Base-by-base conservation (phyloP, 176 grass and related monocot genomes). In the Zea luxurians region DNA sequence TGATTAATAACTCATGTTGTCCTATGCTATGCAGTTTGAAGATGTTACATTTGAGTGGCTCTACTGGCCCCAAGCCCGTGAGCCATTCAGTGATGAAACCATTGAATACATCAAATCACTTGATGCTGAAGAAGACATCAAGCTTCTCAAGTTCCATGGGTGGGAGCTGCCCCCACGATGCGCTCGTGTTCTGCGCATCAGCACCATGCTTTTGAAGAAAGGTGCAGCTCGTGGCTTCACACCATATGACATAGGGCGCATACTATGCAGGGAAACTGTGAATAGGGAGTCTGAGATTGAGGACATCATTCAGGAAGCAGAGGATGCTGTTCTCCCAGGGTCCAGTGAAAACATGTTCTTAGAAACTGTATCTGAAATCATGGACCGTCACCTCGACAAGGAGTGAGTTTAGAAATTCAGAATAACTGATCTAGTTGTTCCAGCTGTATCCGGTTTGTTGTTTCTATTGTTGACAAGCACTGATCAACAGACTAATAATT, bases 171-270 rank as follows among this genome's bases (percentile, higher is more conserved):
- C 89, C 18, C 36, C 70, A 36, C 68, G 77, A 36, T 92, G 89
- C 2, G 74, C 74, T 54, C 70, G 82, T 12, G 75, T 86, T 48
- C 59, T 92, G 66, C 76, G 74, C 59, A 90, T 91, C 73, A 80
- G 86, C 57, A 92, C 93, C 37, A 90, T 92, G 84, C 93, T 96
- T 74, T 77, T 96, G 78, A 96, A 90, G 73, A 96, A 96, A 49
- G 93, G 93, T 12, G 75, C 76, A 47, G 70, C 73, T 6, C 88
- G 82, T 13, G 84, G 89, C 44, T 82, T 96, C 41, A 90, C 89
- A 69, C 93, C 93, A 1, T 85, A 82, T 68, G 87, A 92, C 71
- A 96, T 96, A 55, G 93, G 93, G 21, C 88, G 89, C 45, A 83
- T 96, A 78, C 65, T 96, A 85, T 96, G 86, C 75, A 94, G 92